Base-by-base conservation (phyloP, 2,329 filamentous ascomycete genomes). In the Venturia effusa region DNA sequence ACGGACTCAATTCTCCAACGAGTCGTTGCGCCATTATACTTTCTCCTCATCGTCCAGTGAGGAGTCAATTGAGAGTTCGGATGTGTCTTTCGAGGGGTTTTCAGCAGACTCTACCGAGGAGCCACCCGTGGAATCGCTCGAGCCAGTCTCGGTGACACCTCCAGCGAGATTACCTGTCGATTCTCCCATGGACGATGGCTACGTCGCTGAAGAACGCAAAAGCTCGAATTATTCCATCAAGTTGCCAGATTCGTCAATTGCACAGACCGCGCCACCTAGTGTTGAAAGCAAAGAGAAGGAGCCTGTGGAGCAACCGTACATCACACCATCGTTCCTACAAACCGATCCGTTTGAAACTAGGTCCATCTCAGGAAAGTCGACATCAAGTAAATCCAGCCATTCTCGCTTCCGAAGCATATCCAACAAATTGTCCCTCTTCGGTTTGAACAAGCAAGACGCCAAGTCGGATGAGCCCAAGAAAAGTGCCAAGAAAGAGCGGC, bases 371-470 rank as follows among this genome's bases (percentile, higher is more conserved):
- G 22, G 22, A 7, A 51, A 51, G 45, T 51, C 59, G 6, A 13
- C 24, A 5, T 60, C 59, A 40, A 40, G 22, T n/a, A 60, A 43
- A 32, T 7, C 34, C 13, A 27, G 40, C 10, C 59, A 60, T 19
- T 60, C 59, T n/a, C 59, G 59, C n/a, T 37, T 60, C 24, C 59
- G 59, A 27, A 60, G 59, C 59, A 39, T 60, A 39, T 60, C 59
- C 22, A 37, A 34, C 34, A 60, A 60, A 32, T 60, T 60, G 34
- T 60, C 59, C 37, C n/a, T 40, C 15, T 40, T 60, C 17, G 30
- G 30, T 37, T 39, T 37, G 15, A 40, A 27, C n/a, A 60, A 60
- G 37, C 34, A 60, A 60, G 59, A 60, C 19, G 59, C 51, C 51
- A 57, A 57, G 51, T 39, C 40, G 13, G 59, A 40, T 2, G 59